Base-by-base conservation (phyloP, 768 basidiomycete species). In the Lentinula aciculospora region DNA sequence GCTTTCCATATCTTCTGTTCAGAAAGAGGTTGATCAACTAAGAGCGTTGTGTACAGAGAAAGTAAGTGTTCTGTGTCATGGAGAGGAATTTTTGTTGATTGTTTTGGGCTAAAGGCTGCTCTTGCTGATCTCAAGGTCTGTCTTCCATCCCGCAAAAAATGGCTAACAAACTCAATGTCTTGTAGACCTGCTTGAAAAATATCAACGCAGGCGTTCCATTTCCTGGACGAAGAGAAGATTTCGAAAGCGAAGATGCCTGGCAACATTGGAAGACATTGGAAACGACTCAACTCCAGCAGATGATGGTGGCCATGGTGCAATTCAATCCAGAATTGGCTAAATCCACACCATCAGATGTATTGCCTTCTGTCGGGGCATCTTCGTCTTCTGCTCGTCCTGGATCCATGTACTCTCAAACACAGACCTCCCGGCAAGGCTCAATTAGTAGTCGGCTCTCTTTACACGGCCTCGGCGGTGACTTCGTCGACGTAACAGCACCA, bases 191-290 rank as follows among this genome's bases (percentile, higher is more conserved):
- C 67, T 75, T 98, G 55, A 96, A 96, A 75, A 91, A 93, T 62
- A 89, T 98, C 66, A 91, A 88, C 55, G 86, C 89, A 13, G 89
- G 92, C 25, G 78, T 81, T 12, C 74, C 88, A 1, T 95, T 95
- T 67, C 94, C 94, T 1, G 92, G 90, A 19, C 81, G 87, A 51
- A 79, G 89, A 62, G 87, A 92, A 61, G 94, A 98, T 68, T 98
- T 98, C 66, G 81, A 85, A 32, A 86, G 70, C 55, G 89, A 93
- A 4, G 82, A 83, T 2, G 91, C 90, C 0, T 98, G 89, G 84
- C 80, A 84, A 31, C 79, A 89, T 32, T 98, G 94, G 92, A 81
- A 83, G 49, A 81, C 85, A 1, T 70, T 84, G 17, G 96, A 98
- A 73, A 88, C 90, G 0, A 80, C 89, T 0, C 84, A 88, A 60